A percentile compares a stretch with the other conserved stretches of the same genome.
phyloP scores from a whole-genome alignment of 441 rosid species.

The Mallotus repandus region DNA sequence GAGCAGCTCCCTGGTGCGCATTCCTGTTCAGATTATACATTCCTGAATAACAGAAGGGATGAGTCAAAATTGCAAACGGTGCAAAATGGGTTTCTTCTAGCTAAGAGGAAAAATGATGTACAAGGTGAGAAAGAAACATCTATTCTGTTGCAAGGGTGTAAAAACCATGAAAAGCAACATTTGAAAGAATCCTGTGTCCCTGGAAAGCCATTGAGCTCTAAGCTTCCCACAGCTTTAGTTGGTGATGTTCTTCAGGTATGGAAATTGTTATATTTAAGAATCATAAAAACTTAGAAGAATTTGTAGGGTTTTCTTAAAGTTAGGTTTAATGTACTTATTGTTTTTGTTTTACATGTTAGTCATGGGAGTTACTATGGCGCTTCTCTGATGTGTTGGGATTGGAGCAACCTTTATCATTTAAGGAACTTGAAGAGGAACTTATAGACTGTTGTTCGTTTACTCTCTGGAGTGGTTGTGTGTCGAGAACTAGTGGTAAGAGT shows the following conservation, averaged over 20 bases:
- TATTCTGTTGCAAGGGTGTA: constrained; percentile 20
- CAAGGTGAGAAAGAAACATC: constrained; percentile 24
- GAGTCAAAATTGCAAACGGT: constrained; percentile 32
- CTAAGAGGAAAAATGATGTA: constrained; percentile 33
- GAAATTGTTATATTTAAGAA: constrained; percentile 13
- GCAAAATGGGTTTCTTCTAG: constrained; percentile 39
- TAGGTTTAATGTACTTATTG: constrained; percentile 12
- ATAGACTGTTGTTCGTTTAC: constrained; percentile 25
- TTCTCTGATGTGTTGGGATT: constrained; percentile 54
- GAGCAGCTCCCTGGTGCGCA: constrained; percentile 49
- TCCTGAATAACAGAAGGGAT: constrained; percentile 35
- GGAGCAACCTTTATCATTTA: constrained; percentile 36
- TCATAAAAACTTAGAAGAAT: constrained; percentile 3
- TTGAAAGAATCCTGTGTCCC: constrained; percentile 26
- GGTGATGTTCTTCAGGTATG: constrained; percentile 59
- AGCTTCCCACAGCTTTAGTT: constrained; percentile 39
- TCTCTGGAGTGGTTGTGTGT: constrained; percentile 13
- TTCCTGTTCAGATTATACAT: constrained; percentile 39
- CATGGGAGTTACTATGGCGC: constrained; percentile 52
- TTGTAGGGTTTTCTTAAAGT: neutral
- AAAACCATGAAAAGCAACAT: constrained; percentile 21
- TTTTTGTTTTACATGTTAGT: constrained; percentile 32
- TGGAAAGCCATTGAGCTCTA: constrained; percentile 41
- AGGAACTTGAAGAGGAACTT: constrained; percentile 49
- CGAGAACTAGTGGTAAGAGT: constrained; percentile 14